Conservation (phyloP, 257 asterid species). For the Rehmannia glutinosa region DNA sequence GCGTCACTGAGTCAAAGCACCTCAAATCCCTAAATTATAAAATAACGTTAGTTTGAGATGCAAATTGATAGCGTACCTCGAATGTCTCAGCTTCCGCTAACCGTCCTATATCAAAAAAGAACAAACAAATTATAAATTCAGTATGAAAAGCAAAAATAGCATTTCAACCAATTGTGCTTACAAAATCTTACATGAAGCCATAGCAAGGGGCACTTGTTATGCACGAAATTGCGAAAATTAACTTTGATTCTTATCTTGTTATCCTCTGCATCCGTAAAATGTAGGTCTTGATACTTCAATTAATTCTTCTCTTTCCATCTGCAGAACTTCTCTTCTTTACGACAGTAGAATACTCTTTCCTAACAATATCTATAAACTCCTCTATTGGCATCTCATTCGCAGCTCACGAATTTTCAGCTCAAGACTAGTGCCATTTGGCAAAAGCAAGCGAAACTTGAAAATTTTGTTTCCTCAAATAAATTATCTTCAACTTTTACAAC, state of each 20-base stretch:
- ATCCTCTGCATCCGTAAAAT: slow-evolving; percentile 37
- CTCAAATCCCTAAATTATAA: background rate
- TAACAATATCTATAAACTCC: slow-evolving; percentile 27
- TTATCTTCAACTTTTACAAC: slow-evolving; percentile 1
- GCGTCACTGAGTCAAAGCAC: background rate
- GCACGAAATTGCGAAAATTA: slow-evolving; percentile 26
- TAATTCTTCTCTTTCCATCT: slow-evolving; percentile 19
- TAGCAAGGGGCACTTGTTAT: slow-evolving; percentile 34
- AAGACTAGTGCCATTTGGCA: slow-evolving; percentile 48
- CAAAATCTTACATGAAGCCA: slow-evolving; percentile 41
- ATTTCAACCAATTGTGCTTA: background rate
- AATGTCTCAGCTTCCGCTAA: slow-evolving; percentile 39
- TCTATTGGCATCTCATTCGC: slow-evolving; percentile 25
- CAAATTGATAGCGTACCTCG: slow-evolving; percentile 40
- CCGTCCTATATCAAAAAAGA: slow-evolving; percentile 52
- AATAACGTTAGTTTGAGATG: background rate
- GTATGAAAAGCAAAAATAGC: background rate
- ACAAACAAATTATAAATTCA: slow-evolving; percentile 1
- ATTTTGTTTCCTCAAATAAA: background rate
- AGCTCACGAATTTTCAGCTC: slow-evolving; percentile 32
- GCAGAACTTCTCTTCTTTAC: slow-evolving; percentile 11
- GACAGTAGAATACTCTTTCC: slow-evolving; percentile 14
- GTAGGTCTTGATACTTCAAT: slow-evolving; percentile 39
- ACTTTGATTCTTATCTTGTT: slow-evolving; percentile 24
- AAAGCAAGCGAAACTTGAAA: slow-evolving; percentile 43